Conservation (phyloP, 2,329 filamentous ascomycete genomes). For the Stagonosporopsis vannaccii region DNA sequence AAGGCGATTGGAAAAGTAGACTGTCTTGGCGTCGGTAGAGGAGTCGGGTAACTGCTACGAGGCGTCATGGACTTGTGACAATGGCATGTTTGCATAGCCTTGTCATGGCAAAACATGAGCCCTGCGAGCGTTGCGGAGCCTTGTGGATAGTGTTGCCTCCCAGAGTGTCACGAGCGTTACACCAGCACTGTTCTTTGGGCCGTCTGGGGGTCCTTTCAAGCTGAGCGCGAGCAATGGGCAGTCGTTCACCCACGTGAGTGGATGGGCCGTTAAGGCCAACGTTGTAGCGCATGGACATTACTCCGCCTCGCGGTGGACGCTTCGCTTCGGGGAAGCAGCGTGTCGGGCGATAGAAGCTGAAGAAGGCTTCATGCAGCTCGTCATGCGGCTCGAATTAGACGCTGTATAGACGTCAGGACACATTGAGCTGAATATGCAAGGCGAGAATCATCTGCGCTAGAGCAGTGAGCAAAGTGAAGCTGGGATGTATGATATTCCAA, state of each 20-base stretch:
- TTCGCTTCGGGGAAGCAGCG: not conserved
- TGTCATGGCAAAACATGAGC: too few relatives aligned
- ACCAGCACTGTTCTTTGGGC: not conserved
- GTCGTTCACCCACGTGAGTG: slow-evolving; percentile 11
- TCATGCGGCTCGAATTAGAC: slow-evolving; percentile 12
- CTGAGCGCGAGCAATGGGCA: slow-evolving; percentile 12
- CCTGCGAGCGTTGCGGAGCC: not conserved
- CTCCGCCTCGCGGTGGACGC: slow-evolving; percentile 4
- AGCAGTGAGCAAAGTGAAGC: not conserved
- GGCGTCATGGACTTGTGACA: slow-evolving; percentile 12
- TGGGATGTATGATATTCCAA: slow-evolving; percentile 5
- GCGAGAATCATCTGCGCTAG: not conserved
- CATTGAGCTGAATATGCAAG: slow-evolving; percentile 4
- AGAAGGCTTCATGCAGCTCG: not conserved
- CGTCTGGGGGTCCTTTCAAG: not conserved
- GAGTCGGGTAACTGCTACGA: not conserved
- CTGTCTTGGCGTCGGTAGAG: not conserved
- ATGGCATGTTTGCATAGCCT: slow-evolving; percentile 8
- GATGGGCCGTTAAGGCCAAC: slow-evolving; percentile 9
- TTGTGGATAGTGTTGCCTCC: too few relatives aligned
- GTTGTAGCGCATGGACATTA: slow-evolving; percentile 6
- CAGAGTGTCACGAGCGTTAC: not conserved
- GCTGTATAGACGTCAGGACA: slow-evolving; percentile 3
- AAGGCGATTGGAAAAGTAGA: not conserved
- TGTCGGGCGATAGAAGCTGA: slow-evolving; percentile 3